Evolutionary conservation across 306 rosid genomes (phyloP), one percentile per base, ranked within the genome.

Genomic region (Hippophae rhamnoides): DNA sequence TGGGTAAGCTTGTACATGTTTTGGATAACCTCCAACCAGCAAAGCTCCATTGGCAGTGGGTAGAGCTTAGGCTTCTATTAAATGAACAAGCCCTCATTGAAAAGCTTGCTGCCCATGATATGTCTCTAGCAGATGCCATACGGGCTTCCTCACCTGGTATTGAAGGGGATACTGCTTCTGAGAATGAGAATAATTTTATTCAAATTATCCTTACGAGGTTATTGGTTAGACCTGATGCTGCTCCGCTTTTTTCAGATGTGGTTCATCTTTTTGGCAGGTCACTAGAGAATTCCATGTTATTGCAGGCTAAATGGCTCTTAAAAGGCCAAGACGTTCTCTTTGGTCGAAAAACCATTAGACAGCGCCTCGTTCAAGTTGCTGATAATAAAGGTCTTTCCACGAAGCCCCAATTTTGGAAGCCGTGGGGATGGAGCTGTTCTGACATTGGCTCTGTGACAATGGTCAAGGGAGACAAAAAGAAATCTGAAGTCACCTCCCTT

Each of bases 41-140:
- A 40, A 92, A 88, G 75, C 86, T 92, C 56, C 99, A 85, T 65
- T 92, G 99, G 99, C 99, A 92, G 72, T 92, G 99, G 99, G 84
- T 92, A 66, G 88, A 85, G 72, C 95, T 92, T 52, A 86, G 99
- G 79, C 77, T 92, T 66, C 95, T 92, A 65, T 80, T 92, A 76
- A 88, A 88, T 68, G 99, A 92, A 64, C 99, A 92, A 68, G 85
- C 89, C 63, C 86, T 92, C 23, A 52, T 83, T 44, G 99, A 92
- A 52, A 92, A 88, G 60, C 77, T 92, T 41, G 84, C 71, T 65
- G 42, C 61, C 45, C 84, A 64, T 52, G 89, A 79, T 31, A 57
- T 69, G 66, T 79, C 99, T 52, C 76, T 92, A 46, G 77, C 79
- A 54, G 82, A 88, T 63, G 99, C 99, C 67, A 79, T 92, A 64